A percentile compares a stretch with the other conserved stretches of the same genome.
Evolutionary conservation across 768 basidiomycete species (phyloP).

Genomic region (Suillus bovinus): DNA sequence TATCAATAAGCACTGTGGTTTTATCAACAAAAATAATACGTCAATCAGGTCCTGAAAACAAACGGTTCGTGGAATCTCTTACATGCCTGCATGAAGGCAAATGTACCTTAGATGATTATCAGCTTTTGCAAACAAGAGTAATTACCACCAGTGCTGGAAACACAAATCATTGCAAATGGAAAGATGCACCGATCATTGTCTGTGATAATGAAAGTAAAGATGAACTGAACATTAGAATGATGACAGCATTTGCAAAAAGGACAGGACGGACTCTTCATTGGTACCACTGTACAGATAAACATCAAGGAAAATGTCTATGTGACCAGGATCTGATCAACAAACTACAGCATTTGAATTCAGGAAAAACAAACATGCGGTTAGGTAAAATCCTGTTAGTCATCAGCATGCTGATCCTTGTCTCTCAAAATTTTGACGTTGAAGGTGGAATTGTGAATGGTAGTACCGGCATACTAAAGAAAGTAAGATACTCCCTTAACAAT

Average conservation of each 20-base stretch:
- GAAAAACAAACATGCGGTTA: constrained; percentile 17
- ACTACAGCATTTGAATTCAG: constrained; percentile 22
- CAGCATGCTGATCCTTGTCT: constrained; percentile 42
- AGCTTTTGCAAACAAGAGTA: constrained; percentile 17
- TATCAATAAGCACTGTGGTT: constrained; percentile 31
- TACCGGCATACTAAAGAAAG: constrained; percentile 23
- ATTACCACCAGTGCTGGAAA: constrained; percentile 11
- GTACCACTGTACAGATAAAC: constrained; percentile 31
- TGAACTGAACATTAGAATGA: constrained; percentile 31
- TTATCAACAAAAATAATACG: constrained; percentile 27
- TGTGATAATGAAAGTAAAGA: constrained; percentile 38
- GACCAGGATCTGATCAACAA: constrained; percentile 11
- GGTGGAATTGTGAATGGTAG: constrained; percentile 40
- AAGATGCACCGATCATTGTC: constrained; percentile 36
- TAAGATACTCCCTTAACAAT: constrained; percentile 23
- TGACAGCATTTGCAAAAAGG: constrained; percentile 7
- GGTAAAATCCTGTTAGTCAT: constrained; percentile 32
- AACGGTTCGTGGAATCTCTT: constrained; percentile 24
- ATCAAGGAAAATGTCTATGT: constrained; percentile 9
- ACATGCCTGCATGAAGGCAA: constrained; percentile 22
- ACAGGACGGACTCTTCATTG: background rate
- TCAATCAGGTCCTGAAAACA: constrained; percentile 26
- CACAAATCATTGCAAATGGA: constrained; percentile 21
- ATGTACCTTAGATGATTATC: constrained; percentile 28
- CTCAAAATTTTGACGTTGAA: constrained; percentile 39